Base-by-base conservation (phyloP, 2,329 filamentous ascomycete species). In the Ophiobolus disseminans region DNA sequence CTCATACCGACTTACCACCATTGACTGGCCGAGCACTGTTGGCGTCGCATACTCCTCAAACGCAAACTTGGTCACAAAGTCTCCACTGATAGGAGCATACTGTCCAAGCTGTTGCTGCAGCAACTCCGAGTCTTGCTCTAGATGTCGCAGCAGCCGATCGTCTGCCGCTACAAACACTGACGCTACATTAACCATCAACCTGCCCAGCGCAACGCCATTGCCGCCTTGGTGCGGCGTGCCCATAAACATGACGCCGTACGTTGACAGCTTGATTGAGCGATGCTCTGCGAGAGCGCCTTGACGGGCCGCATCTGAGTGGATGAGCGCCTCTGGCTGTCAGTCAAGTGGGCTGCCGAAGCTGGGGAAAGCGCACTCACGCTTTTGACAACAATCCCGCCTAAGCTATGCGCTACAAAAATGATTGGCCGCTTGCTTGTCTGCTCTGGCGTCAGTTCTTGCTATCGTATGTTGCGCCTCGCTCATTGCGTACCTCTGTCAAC, bases 191-290 rank as follows among this genome's bases (percentile, higher is more conserved):
- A 63, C 55, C 16, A 72, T 49, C 14, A 68, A 38, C 45, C 51
- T 58, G 26, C 65, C 65, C 3, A 66, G 48, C 49, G 50, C 38
- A 8, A 70, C 68, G 25, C 68, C 66, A 35, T 60, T 65, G 36
- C 68, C 67, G 42, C 72, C 73, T 51, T 73, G 60, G 56, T 76
- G 69, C 35, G 70, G 73, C 17, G 72, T 76, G 21, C 72, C 72
- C 50, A 75, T 68, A 55, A 75, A 75, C 7, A 76, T 45, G 50
- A 75, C 68, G 9, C 71, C 70, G 55, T 74, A 71, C 40, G 70
- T 75, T 19, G 66, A 75, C 21, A 59, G 40, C 46, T 70, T 69
- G 47, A 74, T 68, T 7, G 67, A 59, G 44, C 55, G 60, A 31
- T 69, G 65, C 40, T 71, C 52, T 50, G 61, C 42, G 7, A 68